These are phyloP conservation scores for Stentor coeruleus DNA, from an alignment of 73 alveolate species.

Conservation along the genomic window DNA sequence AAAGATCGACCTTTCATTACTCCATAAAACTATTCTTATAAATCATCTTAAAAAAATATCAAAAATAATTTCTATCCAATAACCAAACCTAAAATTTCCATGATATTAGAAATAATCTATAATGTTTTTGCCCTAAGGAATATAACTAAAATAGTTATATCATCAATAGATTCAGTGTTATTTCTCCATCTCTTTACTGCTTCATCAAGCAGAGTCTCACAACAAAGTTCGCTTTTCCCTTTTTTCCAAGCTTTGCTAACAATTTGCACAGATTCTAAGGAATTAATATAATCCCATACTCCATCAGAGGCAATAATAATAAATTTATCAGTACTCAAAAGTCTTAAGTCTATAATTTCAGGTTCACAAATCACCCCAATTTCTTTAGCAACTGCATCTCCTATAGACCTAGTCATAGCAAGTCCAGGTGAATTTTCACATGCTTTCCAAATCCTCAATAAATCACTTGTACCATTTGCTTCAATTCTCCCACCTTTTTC, in stretches of 20 bases:
- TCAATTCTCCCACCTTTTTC: slow-evolving; percentile 83
- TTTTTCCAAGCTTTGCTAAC: background rate
- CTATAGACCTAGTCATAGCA: slow-evolving; percentile 64
- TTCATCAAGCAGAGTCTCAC: background rate
- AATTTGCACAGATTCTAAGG: slow-evolving; percentile 17
- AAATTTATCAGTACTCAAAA: slow-evolving; percentile 25
- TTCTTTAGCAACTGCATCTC: slow-evolving; percentile 61
- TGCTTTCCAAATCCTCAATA: slow-evolving; percentile 56
- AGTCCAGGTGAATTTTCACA: slow-evolving; percentile 65
- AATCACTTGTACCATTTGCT: slow-evolving; percentile 48
- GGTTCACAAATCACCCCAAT: slow-evolving; percentile 61
- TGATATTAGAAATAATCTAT: no score
- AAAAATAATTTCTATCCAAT: slow-evolving; percentile 63
- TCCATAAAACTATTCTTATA: slow-evolving; percentile 57
- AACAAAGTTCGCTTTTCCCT: background rate
- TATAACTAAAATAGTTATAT: background rate
- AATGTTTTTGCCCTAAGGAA: background rate
- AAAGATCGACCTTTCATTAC: slow-evolving; percentile 29
- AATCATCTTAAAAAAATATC: slow-evolving; percentile 47
- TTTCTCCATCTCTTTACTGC: background rate
- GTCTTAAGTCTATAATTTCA: slow-evolving; percentile 45
- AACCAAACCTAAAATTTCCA: slow-evolving; percentile 65
- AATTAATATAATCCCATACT: slow-evolving; percentile 41
- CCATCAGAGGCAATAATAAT: slow-evolving; percentile 56
- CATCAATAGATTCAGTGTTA: background rate